Percentiles rank a stretch among this genome's conserved stretches.
phyloP scores from a whole-genome alignment of 2,329 filamentous ascomycete genomes.

The Cercospora zeina region DNA sequence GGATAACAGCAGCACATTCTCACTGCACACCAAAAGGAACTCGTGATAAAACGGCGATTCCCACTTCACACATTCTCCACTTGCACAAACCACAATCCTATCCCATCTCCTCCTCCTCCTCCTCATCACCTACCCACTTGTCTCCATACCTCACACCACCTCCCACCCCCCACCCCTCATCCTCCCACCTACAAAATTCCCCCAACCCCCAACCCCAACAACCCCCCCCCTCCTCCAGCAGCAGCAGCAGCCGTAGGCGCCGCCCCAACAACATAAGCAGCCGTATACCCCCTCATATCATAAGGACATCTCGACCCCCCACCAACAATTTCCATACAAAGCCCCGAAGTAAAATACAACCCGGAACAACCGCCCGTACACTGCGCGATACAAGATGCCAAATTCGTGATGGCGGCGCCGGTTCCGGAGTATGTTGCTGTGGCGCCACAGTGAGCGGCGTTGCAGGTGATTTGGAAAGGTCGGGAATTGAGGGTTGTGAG shows the following conservation, averaged over 20 bases:
- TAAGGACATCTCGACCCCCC: neutral
- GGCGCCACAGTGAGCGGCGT: neutral
- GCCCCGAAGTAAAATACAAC: slow-evolving; percentile 2
- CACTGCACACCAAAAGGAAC: too few species aligned
- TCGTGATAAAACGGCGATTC: too few species aligned
- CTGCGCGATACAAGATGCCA: slow-evolving; percentile 9
- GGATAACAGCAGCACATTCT: too few species aligned
- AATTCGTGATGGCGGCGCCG: slow-evolving; percentile 7
- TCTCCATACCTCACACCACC: too few species aligned
- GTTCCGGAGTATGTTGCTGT: neutral
- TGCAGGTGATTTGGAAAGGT: neutral
- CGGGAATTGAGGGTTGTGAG: neutral
- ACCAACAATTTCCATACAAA: slow-evolving; percentile 6
- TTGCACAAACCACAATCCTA: too few species aligned
- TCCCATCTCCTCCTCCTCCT: too few species aligned
- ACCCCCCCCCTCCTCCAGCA: neutral
- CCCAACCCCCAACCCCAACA: neutral
- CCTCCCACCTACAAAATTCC: neutral
- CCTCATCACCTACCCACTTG: too few species aligned
- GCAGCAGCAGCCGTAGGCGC: neutral
- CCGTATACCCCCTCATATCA: neutral
- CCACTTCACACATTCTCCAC: too few species aligned
- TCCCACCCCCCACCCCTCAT: too few species aligned
- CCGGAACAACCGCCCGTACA: slow-evolving; percentile 1
- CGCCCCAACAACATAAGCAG: neutral